Evolutionary conservation across 768 basidiomycete species (phyloP), one percentile per base, ranked within the genome.

Genomic region (Trametes elegans): DNA sequence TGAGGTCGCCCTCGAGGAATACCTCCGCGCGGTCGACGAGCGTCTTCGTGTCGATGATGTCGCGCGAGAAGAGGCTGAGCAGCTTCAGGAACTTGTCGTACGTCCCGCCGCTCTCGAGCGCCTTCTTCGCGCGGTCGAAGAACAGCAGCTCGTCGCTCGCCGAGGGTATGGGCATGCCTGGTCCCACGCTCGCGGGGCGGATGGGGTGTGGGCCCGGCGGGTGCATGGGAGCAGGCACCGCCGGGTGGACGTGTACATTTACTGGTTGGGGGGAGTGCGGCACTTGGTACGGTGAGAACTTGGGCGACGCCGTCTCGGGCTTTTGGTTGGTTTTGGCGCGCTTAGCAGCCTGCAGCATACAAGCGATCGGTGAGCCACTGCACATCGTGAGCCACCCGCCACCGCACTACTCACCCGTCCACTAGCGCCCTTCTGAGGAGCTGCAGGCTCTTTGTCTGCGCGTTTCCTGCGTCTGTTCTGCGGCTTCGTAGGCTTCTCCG

Each of bases 61-160:
- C 94, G 63, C 87, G 89, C 14, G 91, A 87, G 71, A 90, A 99
- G 44, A 98, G 78, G 67, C 85, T 88, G 47, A 98, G 79, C 24
- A 98, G 77, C 73, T 96, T 98, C 64, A 98, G 75, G 71, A 98
- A 98, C 62, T 98, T 96, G 64, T 97, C 93, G 64, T 90, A 93
- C 32, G 83, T 78, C 48, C 88, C 88, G 56, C 82, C 79, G 68
- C 76, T 82, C 66, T 90, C 90, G 7, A 93, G 71, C 0, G 83
- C 75, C 61, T 85, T 87, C 71, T 90, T 96, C 59, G 93, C 90
- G 36, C 90, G 84, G 66, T 98, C 97, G 66, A 98, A 98, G 78
- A 98, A 98, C 11, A 88, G 75, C 28, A 94, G 80, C 65, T 97
- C 93, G 57, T 92, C 89, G 82, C 65, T 21, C 72, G 52, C 57